Percentiles rank a stretch among this genome's conserved stretches.
Conservation (phyloP, 371 early-diverging fungal species). For the Syncephalastrum sp. region DNA sequence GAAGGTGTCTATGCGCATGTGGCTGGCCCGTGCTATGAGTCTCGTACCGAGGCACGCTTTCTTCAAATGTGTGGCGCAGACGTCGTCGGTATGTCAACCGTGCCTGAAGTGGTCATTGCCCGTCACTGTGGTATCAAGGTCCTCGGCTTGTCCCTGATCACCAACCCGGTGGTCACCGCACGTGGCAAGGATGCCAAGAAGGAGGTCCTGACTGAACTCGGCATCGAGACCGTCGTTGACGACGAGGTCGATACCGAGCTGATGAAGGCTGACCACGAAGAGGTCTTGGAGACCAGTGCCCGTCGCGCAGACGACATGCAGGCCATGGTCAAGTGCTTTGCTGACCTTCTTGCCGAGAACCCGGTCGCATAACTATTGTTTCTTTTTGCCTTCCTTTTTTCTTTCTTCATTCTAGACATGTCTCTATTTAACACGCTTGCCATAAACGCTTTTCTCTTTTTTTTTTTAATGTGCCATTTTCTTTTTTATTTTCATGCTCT, state of each 20-base stretch:
- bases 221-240: slow-evolving; percentile 34
- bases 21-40: slow-evolving; percentile 91
- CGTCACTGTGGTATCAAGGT: slow-evolving; percentile 89
- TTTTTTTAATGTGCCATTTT: not conserved
- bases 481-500: not conserved
- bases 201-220: slow-evolving; percentile 53
- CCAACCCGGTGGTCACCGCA: slow-evolving; percentile 77
- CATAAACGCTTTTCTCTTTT: no score
- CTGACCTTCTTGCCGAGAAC: slow-evolving; percentile 38
- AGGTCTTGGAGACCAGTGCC: slow-evolving; percentile 82
- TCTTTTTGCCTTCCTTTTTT: no score
- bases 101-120: slow-evolving; percentile 93
- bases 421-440: no score
- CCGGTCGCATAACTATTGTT: no score
- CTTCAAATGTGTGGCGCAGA: slow-evolving; percentile 79
- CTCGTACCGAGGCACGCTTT: slow-evolving; percentile 85
- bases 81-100: slow-evolving; percentile 95
- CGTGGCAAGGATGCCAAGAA: slow-evolving; percentile 66
- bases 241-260: slow-evolving; percentile 50
- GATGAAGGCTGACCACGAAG: slow-evolving; percentile 79
- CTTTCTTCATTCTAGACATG: no score
- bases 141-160: slow-evolving; percentile 83
- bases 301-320: slow-evolving; percentile 77
- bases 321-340: slow-evolving; percentile 65
- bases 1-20: slow-evolving; percentile 90